A percentile compares a stretch with the other conserved stretches of the same genome.
Conservation (phyloP, 2,329 filamentous ascomycete species). For the Aspergillus novofumigatus region DNA sequence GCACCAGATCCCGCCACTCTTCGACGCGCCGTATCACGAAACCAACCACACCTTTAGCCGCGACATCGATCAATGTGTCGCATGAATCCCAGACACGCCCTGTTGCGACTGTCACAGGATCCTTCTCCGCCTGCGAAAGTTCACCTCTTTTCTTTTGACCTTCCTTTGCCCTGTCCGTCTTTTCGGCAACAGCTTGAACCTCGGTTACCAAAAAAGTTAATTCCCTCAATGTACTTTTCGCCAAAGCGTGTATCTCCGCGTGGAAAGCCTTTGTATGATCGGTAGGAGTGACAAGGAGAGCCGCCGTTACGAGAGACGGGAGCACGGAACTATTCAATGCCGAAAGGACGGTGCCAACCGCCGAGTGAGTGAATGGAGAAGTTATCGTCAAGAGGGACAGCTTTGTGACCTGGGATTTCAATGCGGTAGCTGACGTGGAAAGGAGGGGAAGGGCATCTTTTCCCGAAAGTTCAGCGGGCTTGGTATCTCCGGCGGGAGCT, state of each 20-base stretch:
- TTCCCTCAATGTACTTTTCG: slow-evolving; percentile 59
- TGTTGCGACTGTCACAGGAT: slow-evolving; percentile 61
- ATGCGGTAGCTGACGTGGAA: slow-evolving; percentile 65
- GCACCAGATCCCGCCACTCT: slow-evolving; percentile 68
- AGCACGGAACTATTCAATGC: slow-evolving; percentile 71
- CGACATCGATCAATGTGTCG: slow-evolving; percentile 64
- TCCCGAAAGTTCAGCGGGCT: slow-evolving; percentile 7
- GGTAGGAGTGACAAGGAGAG: slow-evolving; percentile 59
- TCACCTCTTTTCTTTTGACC: slow-evolving; percentile 25
- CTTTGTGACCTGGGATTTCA: slow-evolving; percentile 81
- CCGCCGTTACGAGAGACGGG: slow-evolving; percentile 67
- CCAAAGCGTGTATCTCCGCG: slow-evolving; percentile 58
- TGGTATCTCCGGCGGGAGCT: slow-evolving; percentile 14
- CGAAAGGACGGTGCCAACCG: slow-evolving; percentile 64
- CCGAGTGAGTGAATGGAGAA: slow-evolving; percentile 77
- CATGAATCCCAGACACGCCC: slow-evolving; percentile 81
- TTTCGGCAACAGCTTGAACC: slow-evolving; percentile 49
- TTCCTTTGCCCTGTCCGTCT: slow-evolving; percentile 40
- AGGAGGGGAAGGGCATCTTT: slow-evolving; percentile 60
- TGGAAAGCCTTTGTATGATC: slow-evolving; percentile 62
- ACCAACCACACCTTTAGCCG: slow-evolving; percentile 63
- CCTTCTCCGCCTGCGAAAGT: slow-evolving; percentile 34
- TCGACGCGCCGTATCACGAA: slow-evolving; percentile 68
- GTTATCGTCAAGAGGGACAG: slow-evolving; percentile 83
- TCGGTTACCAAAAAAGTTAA: slow-evolving; percentile 57